These are phyloP conservation scores for Akanthomyces muscarius DNA, from an alignment of 2,329 filamentous ascomycete genomes.

Conservation along the genomic window DNA sequence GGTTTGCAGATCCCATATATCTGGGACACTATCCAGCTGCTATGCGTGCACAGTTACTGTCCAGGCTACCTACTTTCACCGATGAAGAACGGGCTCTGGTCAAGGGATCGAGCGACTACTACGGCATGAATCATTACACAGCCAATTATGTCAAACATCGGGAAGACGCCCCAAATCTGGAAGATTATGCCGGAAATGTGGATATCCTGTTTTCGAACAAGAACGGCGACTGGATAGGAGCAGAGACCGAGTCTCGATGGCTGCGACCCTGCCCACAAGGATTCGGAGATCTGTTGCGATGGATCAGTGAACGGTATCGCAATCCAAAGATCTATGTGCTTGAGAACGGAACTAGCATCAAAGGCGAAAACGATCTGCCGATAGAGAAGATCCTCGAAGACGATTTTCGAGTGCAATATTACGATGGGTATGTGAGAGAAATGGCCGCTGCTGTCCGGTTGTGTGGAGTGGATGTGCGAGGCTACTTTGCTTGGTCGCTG, in stretches of 20 bases:
- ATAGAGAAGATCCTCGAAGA: constrained; percentile 71
- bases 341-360: constrained; percentile 82
- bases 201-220: constrained; percentile 70
- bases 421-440: constrained; percentile 69
- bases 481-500: constrained; percentile 83
- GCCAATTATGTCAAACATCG: constrained; percentile 81
- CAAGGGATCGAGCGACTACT: constrained; percentile 85
- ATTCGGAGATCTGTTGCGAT: constrained; percentile 72
- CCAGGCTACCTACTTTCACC: constrained; percentile 71
- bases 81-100: constrained; percentile 69
- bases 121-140: constrained; percentile 93
- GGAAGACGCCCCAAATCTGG: constrained; percentile 31
- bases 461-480: constrained; percentile 74
- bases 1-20: constrained; percentile 88
- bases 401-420: constrained; percentile 78
- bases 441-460: constrained; percentile 67
- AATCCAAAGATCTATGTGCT: constrained; percentile 80
- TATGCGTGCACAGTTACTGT: constrained; percentile 76
- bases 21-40: constrained; percentile 77
- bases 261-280: constrained; percentile 70
- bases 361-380: constrained; percentile 74
- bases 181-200: constrained; percentile 71
- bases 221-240: constrained; percentile 68
- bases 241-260: constrained; percentile 80
- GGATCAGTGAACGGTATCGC: constrained; percentile 73